Base-by-base conservation (phyloP, 1,284 basidiomycete genomes). In the Ganoderma leucocontextum region DNA sequence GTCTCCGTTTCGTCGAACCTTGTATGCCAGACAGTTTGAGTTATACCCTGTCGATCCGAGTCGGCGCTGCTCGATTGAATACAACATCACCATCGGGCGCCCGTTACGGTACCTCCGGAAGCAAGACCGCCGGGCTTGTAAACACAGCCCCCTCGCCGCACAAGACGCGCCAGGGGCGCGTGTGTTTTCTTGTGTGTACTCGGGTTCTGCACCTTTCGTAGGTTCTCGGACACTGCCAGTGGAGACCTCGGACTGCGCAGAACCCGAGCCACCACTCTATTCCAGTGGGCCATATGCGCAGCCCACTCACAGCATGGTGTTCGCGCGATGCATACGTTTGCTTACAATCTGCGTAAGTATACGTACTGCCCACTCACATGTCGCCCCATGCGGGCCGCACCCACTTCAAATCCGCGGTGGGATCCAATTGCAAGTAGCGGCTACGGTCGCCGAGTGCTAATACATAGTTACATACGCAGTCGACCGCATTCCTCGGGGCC, bases 111-210 rank as follows among this genome's bases (percentile, higher is more conserved):
- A 55, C 7, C 29, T 55, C 52, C 52, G 52, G 52, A 6, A 55
- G 52, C 52, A 55, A 55, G 52, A 55, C 52, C 52, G 19, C 25
- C 52, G 29, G 52, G 52, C 52, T 55, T 55, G 33, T 55, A 13
- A 33, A 35, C 52, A 55, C 52, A 55, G 52, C 52, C 52, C 10
- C 52, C 13, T 19, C 52, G 25, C 29, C 33, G 15, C 52, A 55
- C 52, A 55, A 55, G 29, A 33, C 52, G 33, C 52, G 29, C 52
- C 17, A 29, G 29, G 52, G 52, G 15, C 52, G 52, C 52, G 17
- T 55, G 52, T 33, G 52, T 55, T 2, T 33, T 33, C 49, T 52
- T 29, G 22, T 47, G 42, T 44, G n/a, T 29, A 53, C 33, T 55
- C 29, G 52, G 29, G 29, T 33, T 49, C 47, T 49, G 22, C 52